Evolutionary conservation across 1,284 basidiomycete genomes (phyloP), one percentile per base, ranked within the genome.

Genomic region (Takashimella tepidaria): DNA sequence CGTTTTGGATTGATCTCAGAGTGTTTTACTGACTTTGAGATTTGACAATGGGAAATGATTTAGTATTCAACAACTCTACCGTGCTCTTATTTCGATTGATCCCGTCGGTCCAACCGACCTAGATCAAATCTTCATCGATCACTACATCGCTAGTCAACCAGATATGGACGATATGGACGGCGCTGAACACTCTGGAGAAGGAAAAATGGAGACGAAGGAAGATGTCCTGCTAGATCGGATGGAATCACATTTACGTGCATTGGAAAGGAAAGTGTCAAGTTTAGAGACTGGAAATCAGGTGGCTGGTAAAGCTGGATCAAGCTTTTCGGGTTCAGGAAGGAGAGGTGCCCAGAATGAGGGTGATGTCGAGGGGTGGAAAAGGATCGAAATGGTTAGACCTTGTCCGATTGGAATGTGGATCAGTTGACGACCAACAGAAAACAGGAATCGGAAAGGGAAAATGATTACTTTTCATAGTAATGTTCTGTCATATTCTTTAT

Each of bases 241-340:
- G 59, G 51, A 60, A 49, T 40, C 43, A 19, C 57, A 60, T 12
- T 41, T 60, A 3, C 27, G 40, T 6, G 46, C 55, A 1, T 27
- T 60, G 26, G 45, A 57, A 23, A 31, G 44, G 3, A 46, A 53
- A 53, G 53, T 60, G 12, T 47, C 16, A 19, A 27, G 21, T n/a
- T 10, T 23, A 22, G 42, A 22, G 12, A n/a, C 13, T 3, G 31
- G 31, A 8, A 37, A 37, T 37, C 31, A 16, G 16, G 31, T 8
- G 31, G 16, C 31, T n/a, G n/a, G n/a, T n/a, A n/a, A n/a, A n/a
- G n/a, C n/a, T n/a, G n/a, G n/a, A n/a, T n/a, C n/a, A n/a, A n/a
- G n/a, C n/a, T n/a, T n/a, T n/a, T n/a, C n/a, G n/a, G n/a, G n/a
- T n/a, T n/a, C n/a, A 37, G 31, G 31, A 37, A 8, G 31, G 31